A percentile compares a stretch with the other conserved stretches of the same genome.
These are phyloP conservation scores for Fusarium dimerum DNA, from an alignment of 2,329 filamentous ascomycete species.

Conservation along the genomic window DNA sequence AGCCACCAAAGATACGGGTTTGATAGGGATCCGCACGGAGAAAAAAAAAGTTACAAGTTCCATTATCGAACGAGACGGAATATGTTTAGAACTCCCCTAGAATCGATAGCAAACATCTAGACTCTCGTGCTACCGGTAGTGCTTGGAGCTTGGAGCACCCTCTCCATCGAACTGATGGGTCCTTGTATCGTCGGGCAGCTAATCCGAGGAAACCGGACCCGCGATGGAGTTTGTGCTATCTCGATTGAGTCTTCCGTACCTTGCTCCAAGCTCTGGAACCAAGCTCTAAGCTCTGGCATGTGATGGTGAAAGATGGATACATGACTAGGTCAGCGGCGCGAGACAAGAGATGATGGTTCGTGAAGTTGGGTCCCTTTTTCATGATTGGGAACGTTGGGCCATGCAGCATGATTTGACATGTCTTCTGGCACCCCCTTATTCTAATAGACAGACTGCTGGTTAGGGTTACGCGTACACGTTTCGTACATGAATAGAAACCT, in stretches of 20 bases:
- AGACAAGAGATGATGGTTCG: background rate
- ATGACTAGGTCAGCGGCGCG: conserved; percentile 1
- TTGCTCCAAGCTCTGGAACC: background rate
- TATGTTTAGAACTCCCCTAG: background rate
- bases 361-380: no score
- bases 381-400: no score
- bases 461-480: background rate
- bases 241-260: background rate
- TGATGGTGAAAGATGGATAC: conserved; percentile 6
- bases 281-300: conserved; percentile 14
- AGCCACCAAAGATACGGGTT: background rate
- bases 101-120: background rate
- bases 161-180: background rate
- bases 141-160: background rate
- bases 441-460: no score
- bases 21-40: background rate
- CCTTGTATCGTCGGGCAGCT: background rate
- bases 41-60: background rate
- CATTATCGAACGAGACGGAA: background rate
- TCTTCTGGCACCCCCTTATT: no score
- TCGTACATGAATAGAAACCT: background rate
- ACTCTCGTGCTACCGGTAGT: background rate
- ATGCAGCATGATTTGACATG: no score
- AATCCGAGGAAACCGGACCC: background rate
- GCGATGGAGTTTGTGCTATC: background rate